phyloP scores from a whole-genome alignment of 1,284 basidiomycete species.

The Irpex sp. region DNA sequence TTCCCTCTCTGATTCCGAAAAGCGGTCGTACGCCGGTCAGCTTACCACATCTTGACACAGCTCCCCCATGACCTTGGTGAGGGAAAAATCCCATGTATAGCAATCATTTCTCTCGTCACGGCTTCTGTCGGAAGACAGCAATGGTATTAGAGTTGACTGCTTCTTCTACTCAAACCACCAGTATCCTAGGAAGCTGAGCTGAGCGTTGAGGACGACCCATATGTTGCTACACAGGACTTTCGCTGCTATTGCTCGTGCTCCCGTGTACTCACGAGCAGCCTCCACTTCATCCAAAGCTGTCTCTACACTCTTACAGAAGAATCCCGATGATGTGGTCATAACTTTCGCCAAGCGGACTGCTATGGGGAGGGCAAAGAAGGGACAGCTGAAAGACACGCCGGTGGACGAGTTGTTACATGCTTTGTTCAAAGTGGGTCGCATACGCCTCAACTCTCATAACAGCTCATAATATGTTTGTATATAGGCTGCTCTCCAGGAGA shows the following conservation, averaged over 20 bases:
- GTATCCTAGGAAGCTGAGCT: not conserved
- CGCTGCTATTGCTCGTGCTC: not conserved
- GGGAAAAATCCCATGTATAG: not conserved
- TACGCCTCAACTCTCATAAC: not conserved
- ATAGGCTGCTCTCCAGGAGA: constrained; percentile 46
- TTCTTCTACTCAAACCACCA: not conserved
- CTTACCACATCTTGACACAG: not conserved
- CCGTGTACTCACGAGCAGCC: constrained; percentile 32
- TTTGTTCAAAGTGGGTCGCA: constrained; percentile 55
- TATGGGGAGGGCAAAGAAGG: constrained; percentile 75
- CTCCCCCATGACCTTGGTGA: not conserved
- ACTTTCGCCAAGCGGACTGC: constrained; percentile 83
- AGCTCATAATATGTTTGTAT: not conserved
- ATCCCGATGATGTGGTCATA: constrained; percentile 79
- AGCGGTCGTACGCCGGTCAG: not conserved
- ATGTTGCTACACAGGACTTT: not conserved
- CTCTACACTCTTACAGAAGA: constrained; percentile 51
- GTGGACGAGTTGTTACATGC: constrained; percentile 72
- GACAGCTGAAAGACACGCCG: constrained; percentile 73
- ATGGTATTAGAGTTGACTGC: not conserved
- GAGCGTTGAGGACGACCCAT: not conserved
- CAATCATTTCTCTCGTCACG: not conserved
- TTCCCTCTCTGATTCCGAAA: not conserved
- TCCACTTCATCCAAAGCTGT: constrained; percentile 46
- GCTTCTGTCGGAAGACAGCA: not conserved